Conservation (phyloP, 306 rosid species). For the Castanea sativa region DNA sequence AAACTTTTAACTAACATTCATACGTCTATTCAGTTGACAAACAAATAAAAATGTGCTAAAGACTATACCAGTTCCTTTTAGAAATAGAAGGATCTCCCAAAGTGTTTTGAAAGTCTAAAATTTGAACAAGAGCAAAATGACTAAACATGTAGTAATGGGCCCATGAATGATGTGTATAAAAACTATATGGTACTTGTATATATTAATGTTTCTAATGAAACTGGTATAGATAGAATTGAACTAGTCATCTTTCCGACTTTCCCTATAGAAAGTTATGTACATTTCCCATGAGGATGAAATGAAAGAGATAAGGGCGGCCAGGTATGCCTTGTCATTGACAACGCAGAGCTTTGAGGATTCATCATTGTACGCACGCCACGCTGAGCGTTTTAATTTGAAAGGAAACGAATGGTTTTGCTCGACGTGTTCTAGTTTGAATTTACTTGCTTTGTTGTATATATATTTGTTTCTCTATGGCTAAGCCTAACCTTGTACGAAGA, state of each 20-base stretch:
- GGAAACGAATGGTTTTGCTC: not conserved
- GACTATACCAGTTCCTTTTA: too few relatives aligned
- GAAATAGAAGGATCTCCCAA: not conserved
- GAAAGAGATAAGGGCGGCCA: not conserved
- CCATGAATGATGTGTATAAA: not conserved
- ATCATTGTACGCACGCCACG: not conserved
- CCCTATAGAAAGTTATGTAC: not conserved
- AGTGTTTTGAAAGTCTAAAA: not conserved
- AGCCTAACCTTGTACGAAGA: not conserved
- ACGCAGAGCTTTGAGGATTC: constrained; percentile 12
- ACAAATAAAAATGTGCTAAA: not conserved
- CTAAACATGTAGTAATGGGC: not conserved
- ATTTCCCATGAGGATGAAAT: not conserved
- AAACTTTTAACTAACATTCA: not conserved
- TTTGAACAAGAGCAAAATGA: not conserved
- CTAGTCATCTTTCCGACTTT: not conserved
- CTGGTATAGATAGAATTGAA: not conserved
- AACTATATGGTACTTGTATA: too few relatives aligned
- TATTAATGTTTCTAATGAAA: not conserved
- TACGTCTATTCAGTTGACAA: not conserved
- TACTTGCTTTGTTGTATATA: too few relatives aligned
- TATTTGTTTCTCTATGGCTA: not conserved
- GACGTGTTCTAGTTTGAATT: not conserved
- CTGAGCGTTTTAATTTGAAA: not conserved
- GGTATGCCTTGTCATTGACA: constrained; percentile 26